Conservation (phyloP, 2,329 filamentous ascomycete species). For the Pseudodiploospora longispora region DNA sequence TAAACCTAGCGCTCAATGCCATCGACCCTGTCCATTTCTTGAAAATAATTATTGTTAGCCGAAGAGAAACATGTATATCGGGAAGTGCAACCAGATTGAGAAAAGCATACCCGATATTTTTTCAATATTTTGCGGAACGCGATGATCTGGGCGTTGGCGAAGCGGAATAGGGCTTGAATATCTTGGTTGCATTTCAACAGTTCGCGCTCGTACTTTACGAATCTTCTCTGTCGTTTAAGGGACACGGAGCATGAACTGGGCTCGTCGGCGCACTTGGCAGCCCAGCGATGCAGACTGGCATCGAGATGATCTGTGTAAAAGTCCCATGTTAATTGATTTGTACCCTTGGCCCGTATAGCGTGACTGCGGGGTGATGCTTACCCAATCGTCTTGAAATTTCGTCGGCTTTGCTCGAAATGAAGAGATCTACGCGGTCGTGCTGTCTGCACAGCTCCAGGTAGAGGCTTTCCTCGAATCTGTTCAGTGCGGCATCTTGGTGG, state of each 20-base stretch:
- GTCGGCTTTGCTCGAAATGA: slow-evolving; percentile 71
- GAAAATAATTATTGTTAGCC: not conserved
- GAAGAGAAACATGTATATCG: not conserved
- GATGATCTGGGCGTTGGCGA: slow-evolving; percentile 63
- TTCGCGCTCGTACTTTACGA: slow-evolving; percentile 46
- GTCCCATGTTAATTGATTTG: not conserved
- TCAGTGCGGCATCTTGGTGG: slow-evolving; percentile 49
- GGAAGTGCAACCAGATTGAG: not conserved
- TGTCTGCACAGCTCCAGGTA: slow-evolving; percentile 64
- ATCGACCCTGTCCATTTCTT: slow-evolving; percentile 76
- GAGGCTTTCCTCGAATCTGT: slow-evolving; percentile 63
- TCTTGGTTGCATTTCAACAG: slow-evolving; percentile 59
- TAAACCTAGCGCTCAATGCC: slow-evolving; percentile 57
- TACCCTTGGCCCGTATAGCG: not conserved
- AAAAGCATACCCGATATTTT: slow-evolving; percentile 61
- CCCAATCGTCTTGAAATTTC: slow-evolving; percentile 65
- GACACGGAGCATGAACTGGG: slow-evolving; percentile 22
- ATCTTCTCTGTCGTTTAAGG: slow-evolving; percentile 41
- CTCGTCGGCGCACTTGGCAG: slow-evolving; percentile 33
- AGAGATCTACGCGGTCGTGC: slow-evolving; percentile 69
- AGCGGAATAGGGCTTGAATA: slow-evolving; percentile 60
- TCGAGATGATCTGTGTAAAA: slow-evolving; percentile 37
- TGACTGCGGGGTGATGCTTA: slow-evolving; percentile 22
- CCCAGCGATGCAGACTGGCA: slow-evolving; percentile 38
- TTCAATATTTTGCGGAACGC: slow-evolving; percentile 79